Evolutionary conservation across 805 yeast species (phyloP), one percentile per base, ranked within the genome.

Genomic region (Sporopachydermia quercuum): DNA sequence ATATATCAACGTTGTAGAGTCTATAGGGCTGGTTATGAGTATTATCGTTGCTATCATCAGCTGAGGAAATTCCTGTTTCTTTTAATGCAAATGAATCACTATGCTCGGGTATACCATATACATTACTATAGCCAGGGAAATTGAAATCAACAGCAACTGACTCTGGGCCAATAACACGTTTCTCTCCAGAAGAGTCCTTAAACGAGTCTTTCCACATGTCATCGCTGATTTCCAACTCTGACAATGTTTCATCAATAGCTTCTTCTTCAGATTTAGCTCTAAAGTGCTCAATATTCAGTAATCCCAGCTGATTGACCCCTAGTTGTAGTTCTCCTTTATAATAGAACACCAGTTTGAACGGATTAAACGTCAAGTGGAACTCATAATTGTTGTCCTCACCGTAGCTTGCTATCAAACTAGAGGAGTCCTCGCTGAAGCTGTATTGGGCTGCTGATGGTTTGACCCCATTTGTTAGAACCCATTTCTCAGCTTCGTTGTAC

Each of bases 91-190:
- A 59, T 1, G 79, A 63, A 48, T 84, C 94, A 0, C 97, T 89
- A 52, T 91, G 98, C 57, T 91, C 98, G 0, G 98, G 97, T 36
- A 91, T 80, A n/a, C 99, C 99, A 55, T 73, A 91, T 1, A 84
- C 81, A 50, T 78, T 68, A 3, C 63, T 54, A 47, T 66, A 78
- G 1, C 74, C 76, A 2, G 58, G 52, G 47, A 91, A 77, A 0
- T 73, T 59, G 43, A 85, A 68, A 55, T 91, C 99, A 18, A 82
- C 47, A 0, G 79, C 96, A 17, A 91, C 66, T 0, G 96, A 74
- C 56, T 91, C 97, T 0, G 98, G 97, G 8, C 68, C 67, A 8
- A 81, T 47, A 3, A 65, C 59, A 54, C 91, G 98, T 3, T 50
- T 56, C 27, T 55, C 65, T 8, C 30, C n/a, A 30, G 51, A 46